These are phyloP conservation scores for Raphanus hybrid DNA, from an alignment of 441 rosid genomes.

Conservation along the genomic window DNA sequence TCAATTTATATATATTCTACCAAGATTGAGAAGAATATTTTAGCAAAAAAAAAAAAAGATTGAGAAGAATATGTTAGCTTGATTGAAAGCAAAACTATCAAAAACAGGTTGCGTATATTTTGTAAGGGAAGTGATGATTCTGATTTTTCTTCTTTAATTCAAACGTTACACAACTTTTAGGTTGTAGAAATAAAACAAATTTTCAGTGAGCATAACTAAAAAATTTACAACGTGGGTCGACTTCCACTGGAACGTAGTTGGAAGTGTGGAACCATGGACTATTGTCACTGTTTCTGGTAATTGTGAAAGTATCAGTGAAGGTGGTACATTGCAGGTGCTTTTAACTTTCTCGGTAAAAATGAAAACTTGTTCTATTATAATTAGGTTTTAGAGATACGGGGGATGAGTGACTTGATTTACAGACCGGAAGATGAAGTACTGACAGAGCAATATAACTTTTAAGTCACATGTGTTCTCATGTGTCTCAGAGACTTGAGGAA, in stretches of 20 bases:
- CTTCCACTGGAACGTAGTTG: conserved; percentile 72
- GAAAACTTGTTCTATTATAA: background rate
- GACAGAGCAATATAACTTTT: conserved; percentile 81
- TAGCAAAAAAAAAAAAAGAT: too few species aligned
- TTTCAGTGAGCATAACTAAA: background rate
- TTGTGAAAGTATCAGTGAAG: conserved; percentile 79
- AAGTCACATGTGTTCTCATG: conserved; percentile 68
- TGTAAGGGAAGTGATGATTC: background rate
- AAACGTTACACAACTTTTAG: background rate
- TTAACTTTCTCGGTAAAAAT: background rate
- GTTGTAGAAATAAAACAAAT: background rate
- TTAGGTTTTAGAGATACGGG: conserved; percentile 56
- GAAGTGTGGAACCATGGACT: conserved; percentile 79
- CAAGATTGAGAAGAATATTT: too few species aligned
- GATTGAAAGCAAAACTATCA: background rate
- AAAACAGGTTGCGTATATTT: too few species aligned
- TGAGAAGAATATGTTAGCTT: too few species aligned
- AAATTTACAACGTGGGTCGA: conserved; percentile 35
- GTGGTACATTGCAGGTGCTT: conserved; percentile 86
- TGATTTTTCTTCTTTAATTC: background rate
- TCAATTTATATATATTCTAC: too few species aligned
- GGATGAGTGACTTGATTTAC: conserved; percentile 92
- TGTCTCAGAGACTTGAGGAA: conserved; percentile 49
- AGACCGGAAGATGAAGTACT: conserved; percentile 87
- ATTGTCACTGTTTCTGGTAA: conserved; percentile 90